phyloP scores from a whole-genome alignment of 345 rosid species.

The Ceriops zippeliana region DNA sequence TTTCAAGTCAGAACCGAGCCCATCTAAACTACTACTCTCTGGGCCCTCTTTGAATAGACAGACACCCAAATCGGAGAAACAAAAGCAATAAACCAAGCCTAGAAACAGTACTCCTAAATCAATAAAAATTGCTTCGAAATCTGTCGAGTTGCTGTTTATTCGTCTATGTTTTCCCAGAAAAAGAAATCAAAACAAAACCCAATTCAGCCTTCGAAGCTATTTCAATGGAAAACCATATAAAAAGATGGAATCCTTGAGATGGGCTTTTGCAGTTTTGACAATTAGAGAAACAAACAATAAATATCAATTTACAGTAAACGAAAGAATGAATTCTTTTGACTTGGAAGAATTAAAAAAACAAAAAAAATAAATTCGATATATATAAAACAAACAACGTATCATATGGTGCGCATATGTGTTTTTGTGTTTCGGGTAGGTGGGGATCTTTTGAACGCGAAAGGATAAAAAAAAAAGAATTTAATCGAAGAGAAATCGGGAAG shows the following conservation, averaged over 20 bases:
- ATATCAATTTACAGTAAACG: neutral
- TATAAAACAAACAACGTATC: neutral
- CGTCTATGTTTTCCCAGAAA: too few relatives aligned
- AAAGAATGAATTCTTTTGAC: neutral
- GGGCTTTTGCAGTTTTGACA: neutral
- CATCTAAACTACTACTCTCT: conserved; percentile 1
- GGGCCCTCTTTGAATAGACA: too few relatives aligned
- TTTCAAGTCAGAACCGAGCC: conserved; percentile 18
- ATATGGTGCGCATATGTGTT: conserved; percentile 1
- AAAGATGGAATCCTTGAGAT: neutral
- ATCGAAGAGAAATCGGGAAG: neutral
- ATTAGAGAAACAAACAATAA: neutral
- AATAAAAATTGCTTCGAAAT: neutral
- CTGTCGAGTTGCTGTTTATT: too few relatives aligned
- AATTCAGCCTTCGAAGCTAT: neutral
- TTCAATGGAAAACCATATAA: neutral
- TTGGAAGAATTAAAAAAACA: neutral
- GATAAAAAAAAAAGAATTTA: neutral
- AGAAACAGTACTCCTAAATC: neutral
- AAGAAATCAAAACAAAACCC: neutral
- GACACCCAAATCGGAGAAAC: neutral
- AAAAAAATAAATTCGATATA: neutral
- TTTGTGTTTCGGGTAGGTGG: neutral
- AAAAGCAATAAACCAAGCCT: neutral
- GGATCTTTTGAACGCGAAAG: neutral